These are phyloP conservation scores for Podaxis rugospora DNA, from an alignment of 768 basidiomycete species.

Conservation along the genomic window DNA sequence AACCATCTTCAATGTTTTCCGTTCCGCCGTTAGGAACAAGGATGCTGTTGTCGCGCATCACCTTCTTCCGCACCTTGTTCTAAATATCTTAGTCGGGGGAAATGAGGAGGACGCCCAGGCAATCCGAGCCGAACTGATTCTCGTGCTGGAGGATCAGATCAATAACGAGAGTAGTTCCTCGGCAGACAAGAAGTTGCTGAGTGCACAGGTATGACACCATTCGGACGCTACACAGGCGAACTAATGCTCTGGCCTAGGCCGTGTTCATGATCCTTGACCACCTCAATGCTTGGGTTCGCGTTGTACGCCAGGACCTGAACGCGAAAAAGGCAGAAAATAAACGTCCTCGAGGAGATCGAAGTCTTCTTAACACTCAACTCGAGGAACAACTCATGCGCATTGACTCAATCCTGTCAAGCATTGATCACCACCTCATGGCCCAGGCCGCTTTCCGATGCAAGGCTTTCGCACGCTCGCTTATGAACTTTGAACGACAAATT, in stretches of 20 bases:
- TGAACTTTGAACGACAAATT: slow-evolving; percentile 91
- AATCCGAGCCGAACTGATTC: slow-evolving; percentile 72
- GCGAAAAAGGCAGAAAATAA: slow-evolving; percentile 46
- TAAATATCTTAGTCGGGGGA: slow-evolving; percentile 81
- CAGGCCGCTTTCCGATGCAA: slow-evolving; percentile 93
- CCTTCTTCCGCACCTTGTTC: slow-evolving; percentile 85
- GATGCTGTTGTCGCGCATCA: slow-evolving; percentile 95
- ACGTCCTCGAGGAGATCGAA: slow-evolving; percentile 34
- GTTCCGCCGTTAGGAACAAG: slow-evolving; percentile 73
- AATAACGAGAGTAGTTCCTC: slow-evolving; percentile 50
- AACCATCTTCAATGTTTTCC: slow-evolving; percentile 74
- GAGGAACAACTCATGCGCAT: slow-evolving; percentile 65
- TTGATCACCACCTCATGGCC: slow-evolving; percentile 86
- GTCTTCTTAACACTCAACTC: slow-evolving; percentile 29
- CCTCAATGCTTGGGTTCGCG: slow-evolving; percentile 83
- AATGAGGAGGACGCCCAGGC: slow-evolving; percentile 52
- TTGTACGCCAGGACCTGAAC: slow-evolving; percentile 62
- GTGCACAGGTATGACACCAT: slow-evolving; percentile 73
- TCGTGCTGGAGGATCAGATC: slow-evolving; percentile 87
- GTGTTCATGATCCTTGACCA: slow-evolving; percentile 96
- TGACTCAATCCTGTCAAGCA: slow-evolving; percentile 78
- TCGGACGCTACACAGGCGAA: neutral
- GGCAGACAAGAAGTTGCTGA: slow-evolving; percentile 79
- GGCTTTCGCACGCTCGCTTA: slow-evolving; percentile 88
- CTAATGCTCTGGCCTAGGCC: slow-evolving; percentile 44